Base-by-base conservation (phyloP, 2,329 filamentous ascomycete species). In the Chrysosporium keratinophilum region DNA sequence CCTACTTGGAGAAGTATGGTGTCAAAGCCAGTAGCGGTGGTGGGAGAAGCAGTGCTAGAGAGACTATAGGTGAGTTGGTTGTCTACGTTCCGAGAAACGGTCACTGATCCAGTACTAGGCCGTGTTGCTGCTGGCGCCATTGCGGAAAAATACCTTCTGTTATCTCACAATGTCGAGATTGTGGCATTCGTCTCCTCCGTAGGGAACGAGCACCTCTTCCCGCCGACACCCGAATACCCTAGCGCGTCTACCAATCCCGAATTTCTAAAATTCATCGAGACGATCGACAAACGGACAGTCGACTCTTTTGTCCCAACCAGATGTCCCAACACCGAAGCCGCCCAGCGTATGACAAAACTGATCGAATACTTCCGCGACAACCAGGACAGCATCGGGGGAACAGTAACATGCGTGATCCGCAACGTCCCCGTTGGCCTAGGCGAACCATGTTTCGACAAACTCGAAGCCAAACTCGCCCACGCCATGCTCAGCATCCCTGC, bases 1-100 rank as follows among this genome's bases (percentile, higher is more conserved):
- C 93, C 57, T 97, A 97, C 74, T 78, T 95, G 57, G 87, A 95
- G 71, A 97, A 97, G 75, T 98, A 98, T 70, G 91, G 91, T 54
- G 83, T 94, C 62, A 94, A 94, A 76, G 89, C 93, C 37, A 87
- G 82, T 68, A 89, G 84, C 57, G 91, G 93, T 55, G 91, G 93
- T 62, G 91, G 93, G 52, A 80, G 93, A 58, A 90, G 85, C 68
- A 90, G 85, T 68, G 93, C 93, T n/a, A 78, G 91, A 60, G 91
- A 97, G 78, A 97, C 91, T 10, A 95, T 97, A 66, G 88, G 85
- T 80, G 66, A 64, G 64, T 57, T 31, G 31, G 55, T 19, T 12
- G 12, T 34, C 40, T 54, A 50, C n/a, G 34, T 2, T 7, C 34
- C 37, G 11, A 12, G 19, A 11, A 12, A 43, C n/a, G 35, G 3